Evolutionary conservation across 768 basidiomycete genomes (phyloP).

Genomic region (Mycena sanguinolenta): DNA sequence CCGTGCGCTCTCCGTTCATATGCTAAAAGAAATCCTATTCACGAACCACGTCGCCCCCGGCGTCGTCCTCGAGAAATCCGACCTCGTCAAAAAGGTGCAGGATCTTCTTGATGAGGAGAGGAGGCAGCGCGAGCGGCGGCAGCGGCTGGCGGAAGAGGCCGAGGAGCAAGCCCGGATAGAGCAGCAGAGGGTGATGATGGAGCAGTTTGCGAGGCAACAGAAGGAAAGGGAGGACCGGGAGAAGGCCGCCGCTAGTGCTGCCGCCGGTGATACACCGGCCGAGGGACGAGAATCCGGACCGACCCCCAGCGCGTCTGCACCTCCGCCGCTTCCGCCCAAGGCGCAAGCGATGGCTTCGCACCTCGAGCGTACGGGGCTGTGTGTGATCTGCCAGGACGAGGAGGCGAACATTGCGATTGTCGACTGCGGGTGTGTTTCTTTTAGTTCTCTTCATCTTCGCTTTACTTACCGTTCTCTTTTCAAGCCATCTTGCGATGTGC

Average conservation of each 20-base stretch:
- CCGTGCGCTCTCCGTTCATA: conserved; percentile 72
- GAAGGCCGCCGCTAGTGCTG: conserved; percentile 38
- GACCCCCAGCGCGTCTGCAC: conserved; percentile 41
- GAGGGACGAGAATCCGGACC: conserved; percentile 36
- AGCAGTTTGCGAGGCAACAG: conserved; percentile 47
- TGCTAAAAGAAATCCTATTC: conserved; percentile 85
- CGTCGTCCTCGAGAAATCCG: conserved; percentile 87
- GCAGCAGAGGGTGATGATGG: conserved; percentile 52
- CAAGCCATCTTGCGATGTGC: conserved; percentile 85
- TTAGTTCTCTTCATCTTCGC: not conserved
- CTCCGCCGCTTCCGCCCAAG: conserved; percentile 53
- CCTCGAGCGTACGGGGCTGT: conserved; percentile 80
- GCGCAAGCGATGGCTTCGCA: conserved; percentile 54
- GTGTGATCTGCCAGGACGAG: conserved; percentile 94
- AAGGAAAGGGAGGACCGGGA: conserved; percentile 50
- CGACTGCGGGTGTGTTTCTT: conserved; percentile 84
- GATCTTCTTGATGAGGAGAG: conserved; percentile 75
- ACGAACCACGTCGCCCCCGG: conserved; percentile 86
- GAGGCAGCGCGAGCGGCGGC: conserved; percentile 63
- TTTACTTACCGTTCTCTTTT: conserved; percentile 9
- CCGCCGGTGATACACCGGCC: conserved; percentile 29
- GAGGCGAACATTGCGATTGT: conserved; percentile 95
- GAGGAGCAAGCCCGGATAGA: conserved; percentile 59
- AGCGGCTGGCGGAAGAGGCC: conserved; percentile 58
- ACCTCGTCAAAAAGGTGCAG: conserved; percentile 80